Percentiles rank a stretch among this genome's conserved stretches.
These are phyloP conservation scores for Boletus subparvulus DNA, from an alignment of 768 basidiomycete species.

Conservation along the genomic window DNA sequence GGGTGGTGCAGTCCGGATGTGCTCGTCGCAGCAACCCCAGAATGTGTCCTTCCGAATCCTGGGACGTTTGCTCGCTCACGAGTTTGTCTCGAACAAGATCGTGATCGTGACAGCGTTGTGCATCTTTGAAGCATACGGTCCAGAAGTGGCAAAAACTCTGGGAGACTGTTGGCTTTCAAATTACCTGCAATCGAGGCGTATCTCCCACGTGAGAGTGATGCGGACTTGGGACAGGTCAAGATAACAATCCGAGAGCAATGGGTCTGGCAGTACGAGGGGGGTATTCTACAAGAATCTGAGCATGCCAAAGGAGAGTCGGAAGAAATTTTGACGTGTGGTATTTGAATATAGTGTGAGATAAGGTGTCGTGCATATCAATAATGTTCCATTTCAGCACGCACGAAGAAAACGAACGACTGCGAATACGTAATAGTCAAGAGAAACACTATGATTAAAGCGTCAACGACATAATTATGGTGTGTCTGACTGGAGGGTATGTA, in stretches of 20 bases:
- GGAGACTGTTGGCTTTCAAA: background rate
- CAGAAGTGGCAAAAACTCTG: background rate
- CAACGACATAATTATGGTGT: constrained; percentile 13
- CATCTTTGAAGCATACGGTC: background rate
- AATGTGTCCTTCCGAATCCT: too few species aligned
- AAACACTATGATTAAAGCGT: constrained; percentile 8
- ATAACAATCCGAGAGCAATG: background rate
- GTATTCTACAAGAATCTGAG: background rate
- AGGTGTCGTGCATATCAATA: background rate
- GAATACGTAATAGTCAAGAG: background rate
- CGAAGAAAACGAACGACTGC: background rate
- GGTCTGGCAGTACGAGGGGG: background rate
- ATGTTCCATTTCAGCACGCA: background rate
- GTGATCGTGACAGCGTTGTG: background rate
- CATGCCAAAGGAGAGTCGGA: background rate
- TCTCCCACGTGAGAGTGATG: background rate
- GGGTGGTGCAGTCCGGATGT: too few species aligned
- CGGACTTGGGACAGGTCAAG: background rate
- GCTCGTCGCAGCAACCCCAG: too few species aligned
- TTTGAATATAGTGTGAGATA: background rate
- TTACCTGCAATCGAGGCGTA: background rate
- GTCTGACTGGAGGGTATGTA: constrained; percentile 18
- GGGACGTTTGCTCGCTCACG: background rate
- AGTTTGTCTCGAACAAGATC: background rate
- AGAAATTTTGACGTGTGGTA: background rate